Conservation (phyloP, 2,329 filamentous ascomycete species). For the Nannizziopsis arthrosporioides region DNA sequence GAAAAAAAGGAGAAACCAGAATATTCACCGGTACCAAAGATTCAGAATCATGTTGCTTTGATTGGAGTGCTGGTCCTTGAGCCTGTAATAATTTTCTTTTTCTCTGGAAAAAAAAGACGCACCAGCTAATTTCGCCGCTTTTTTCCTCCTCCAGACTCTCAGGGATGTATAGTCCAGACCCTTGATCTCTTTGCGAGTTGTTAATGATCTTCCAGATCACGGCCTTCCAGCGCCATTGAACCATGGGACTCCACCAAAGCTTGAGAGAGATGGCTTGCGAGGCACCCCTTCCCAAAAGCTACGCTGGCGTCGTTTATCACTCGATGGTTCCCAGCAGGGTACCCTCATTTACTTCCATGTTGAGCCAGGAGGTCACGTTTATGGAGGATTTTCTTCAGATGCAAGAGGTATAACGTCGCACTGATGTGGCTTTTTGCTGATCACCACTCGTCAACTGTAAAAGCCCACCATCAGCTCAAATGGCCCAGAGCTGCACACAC, state of each 20-base stretch:
- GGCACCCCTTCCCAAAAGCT: neutral
- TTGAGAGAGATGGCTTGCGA: neutral
- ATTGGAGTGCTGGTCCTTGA: no score
- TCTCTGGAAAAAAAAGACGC: neutral
- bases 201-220: conserved; percentile 10
- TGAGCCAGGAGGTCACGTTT: neutral
- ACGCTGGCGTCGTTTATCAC: no score
- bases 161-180: conserved; percentile 5
- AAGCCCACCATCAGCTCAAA: neutral
- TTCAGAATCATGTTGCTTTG: no score
- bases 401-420: neutral
- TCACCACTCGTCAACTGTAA: conserved; percentile 2
- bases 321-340: no score
- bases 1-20: no score
- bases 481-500: conserved; percentile 3
- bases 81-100: no score
- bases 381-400: neutral
- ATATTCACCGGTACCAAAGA: no score
- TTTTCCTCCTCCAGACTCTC: neutral
- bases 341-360: no score
- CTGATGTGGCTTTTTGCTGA: conserved; percentile 10
- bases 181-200: conserved; percentile 5
- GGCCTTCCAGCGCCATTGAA: conserved; percentile 5
- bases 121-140: neutral
- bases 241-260: conserved; percentile 5